Percentiles rank a stretch among this genome's conserved stretches.
Evolutionary conservation across 176 grass and related monocot species (phyloP).

Genomic region (Sorghum bicolor): DNA sequence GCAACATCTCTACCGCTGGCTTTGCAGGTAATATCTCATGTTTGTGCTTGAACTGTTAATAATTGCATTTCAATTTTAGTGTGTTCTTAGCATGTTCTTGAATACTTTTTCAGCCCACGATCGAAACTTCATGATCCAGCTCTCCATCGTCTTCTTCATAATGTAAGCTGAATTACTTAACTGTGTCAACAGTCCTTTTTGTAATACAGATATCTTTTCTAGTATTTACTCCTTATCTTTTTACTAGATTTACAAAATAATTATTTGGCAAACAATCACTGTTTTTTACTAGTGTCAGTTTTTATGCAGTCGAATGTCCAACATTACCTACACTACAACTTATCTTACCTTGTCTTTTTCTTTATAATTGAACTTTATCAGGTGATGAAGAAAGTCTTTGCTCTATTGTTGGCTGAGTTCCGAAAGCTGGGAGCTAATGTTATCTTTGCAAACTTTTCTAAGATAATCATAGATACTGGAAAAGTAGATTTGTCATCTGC

Average conservation of each 20-base stretch:
- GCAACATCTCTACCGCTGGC: conserved; percentile 92
- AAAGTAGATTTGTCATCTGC: conserved; percentile 80
- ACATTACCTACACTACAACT: conserved; percentile 13
- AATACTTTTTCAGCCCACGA: conserved; percentile 65
- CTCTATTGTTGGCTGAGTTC: conserved; percentile 71
- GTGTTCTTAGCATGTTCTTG: conserved; percentile 16
- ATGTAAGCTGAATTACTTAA: conserved; percentile 53
- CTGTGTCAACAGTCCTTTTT: not conserved
- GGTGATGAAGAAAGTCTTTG: conserved; percentile 98
- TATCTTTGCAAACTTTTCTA: conserved; percentile 94
- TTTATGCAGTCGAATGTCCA: not conserved
- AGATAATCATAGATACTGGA: conserved; percentile 97
- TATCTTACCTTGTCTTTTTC: conserved; percentile 19
- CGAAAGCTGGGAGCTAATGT: conserved; percentile 82
- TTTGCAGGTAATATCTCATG: conserved; percentile 70
- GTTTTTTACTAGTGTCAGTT: conserved; percentile 10
- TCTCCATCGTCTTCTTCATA: conserved; percentile 92
- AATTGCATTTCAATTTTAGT: conserved; percentile 13
- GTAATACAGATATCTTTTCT: not conserved
- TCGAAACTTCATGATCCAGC: conserved; percentile 99
- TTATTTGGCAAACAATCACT: not conserved
- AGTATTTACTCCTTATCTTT: conserved; percentile 17
- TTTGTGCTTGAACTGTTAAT: conserved; percentile 19
- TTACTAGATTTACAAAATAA: conserved; percentile 2
- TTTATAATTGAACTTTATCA: conserved; percentile 42